A percentile compares a stretch with the other conserved stretches of the same genome.
phyloP scores from a whole-genome alignment of 2,329 filamentous ascomycete genomes.

The Pseudogymnoascus sp. region DNA sequence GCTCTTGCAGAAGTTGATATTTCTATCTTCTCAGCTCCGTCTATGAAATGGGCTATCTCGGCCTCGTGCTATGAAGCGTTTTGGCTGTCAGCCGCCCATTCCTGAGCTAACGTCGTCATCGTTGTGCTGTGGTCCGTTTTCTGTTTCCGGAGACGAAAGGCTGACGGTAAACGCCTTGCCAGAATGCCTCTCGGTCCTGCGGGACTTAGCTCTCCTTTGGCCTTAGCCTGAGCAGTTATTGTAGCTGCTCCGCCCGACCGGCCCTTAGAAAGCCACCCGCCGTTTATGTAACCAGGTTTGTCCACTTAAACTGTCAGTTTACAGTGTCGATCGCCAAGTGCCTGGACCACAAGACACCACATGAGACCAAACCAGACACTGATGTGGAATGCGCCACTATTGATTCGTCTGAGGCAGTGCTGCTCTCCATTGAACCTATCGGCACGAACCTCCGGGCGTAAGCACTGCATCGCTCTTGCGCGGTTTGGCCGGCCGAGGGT shows the following conservation, averaged over 20 bases:
- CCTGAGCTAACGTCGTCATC: not conserved
- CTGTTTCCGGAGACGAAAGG: not conserved
- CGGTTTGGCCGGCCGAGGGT: not conserved
- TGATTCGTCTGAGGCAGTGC: not conserved
- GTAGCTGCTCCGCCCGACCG: not conserved
- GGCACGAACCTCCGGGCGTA: not conserved
- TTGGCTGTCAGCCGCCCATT: not conserved
- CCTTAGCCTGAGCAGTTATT: not conserved
- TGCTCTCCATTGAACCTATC: not conserved
- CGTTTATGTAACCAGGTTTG: not conserved
- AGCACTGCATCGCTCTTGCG: not conserved
- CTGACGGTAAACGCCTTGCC: not conserved
- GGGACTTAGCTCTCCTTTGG: not conserved
- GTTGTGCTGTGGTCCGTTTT: not conserved
- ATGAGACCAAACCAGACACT: not conserved
- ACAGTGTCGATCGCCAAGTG: not conserved
- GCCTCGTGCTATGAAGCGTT: not conserved
- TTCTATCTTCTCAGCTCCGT: not conserved
- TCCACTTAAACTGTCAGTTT: not conserved
- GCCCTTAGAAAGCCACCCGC: not conserved
- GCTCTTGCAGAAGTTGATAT: not conserved
- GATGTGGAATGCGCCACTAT: not conserved
- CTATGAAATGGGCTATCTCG: not conserved
- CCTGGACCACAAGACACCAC: constrained; percentile 1
- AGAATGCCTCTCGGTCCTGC: not conserved